These are phyloP conservation scores for Phytophthora colocasiae DNA, from an alignment of 352 stramenopile genomes.

Conservation along the genomic window DNA sequence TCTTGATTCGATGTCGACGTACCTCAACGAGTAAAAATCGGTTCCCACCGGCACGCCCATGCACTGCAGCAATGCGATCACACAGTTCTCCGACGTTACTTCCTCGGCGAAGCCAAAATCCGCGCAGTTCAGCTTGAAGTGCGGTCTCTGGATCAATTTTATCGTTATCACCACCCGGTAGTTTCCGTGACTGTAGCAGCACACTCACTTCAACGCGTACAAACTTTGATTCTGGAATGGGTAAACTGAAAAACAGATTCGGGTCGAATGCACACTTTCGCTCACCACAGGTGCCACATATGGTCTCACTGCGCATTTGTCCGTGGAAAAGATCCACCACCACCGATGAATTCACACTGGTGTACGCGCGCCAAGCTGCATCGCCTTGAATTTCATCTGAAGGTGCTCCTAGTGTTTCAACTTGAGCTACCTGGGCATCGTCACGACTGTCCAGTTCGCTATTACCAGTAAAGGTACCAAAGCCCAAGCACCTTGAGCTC, in stretches of 20 bases:
- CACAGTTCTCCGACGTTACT: slow-evolving; percentile 52
- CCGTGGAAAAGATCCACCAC: slow-evolving; percentile 97
- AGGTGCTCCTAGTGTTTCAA: slow-evolving; percentile 16
- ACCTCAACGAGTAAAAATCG: slow-evolving; percentile 78
- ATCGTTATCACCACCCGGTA: slow-evolving; percentile 8
- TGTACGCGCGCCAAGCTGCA: slow-evolving; percentile 93
- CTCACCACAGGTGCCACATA: slow-evolving; percentile 92
- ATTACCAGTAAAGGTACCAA: slow-evolving; percentile 39
- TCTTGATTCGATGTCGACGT: slow-evolving; percentile 74
- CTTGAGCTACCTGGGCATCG: slow-evolving; percentile 19
- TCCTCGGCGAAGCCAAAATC: slow-evolving; percentile 69
- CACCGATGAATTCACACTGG: slow-evolving; percentile 94
- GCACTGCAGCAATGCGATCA: slow-evolving; percentile 49
- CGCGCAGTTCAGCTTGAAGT: slow-evolving; percentile 30
- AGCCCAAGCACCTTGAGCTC: slow-evolving; percentile 41
- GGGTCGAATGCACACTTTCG: slow-evolving; percentile 98
- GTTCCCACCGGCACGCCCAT: slow-evolving; percentile 44
- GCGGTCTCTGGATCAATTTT: slow-evolving; percentile 15
- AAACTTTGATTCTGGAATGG: slow-evolving; percentile 89
- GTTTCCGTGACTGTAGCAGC: slow-evolving; percentile 61
- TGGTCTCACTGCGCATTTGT: slow-evolving; percentile 95
- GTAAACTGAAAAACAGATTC: slow-evolving; percentile 95
- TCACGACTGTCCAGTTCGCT: slow-evolving; percentile 46
- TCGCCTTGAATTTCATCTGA: slow-evolving; percentile 85
- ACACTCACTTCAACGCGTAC: slow-evolving; percentile 73